A percentile compares a stretch with the other conserved stretches of the same genome.
Evolutionary conservation across 768 basidiomycete genomes (phyloP).

Genomic region (Leccinum boreale): DNA sequence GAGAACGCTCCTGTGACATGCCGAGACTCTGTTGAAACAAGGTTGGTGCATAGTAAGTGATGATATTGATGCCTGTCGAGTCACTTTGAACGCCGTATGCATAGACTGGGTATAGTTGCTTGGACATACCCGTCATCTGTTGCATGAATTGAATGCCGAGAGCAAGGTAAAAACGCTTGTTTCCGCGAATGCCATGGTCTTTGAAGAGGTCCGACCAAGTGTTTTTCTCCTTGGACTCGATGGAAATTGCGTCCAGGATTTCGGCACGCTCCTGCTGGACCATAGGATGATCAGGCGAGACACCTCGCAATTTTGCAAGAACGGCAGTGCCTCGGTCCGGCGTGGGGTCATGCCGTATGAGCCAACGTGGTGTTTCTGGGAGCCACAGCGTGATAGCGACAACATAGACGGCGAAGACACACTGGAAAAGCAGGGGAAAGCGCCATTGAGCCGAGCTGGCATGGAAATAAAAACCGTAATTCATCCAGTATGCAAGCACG

Average conservation of each 20-base stretch:
- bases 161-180: slow-evolving; percentile 7
- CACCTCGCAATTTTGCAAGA: neutral
- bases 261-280: neutral
- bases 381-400: slow-evolving; percentile 4
- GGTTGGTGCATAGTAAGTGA: slow-evolving; percentile 9
- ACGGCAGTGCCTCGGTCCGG: slow-evolving; percentile 3
- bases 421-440: slow-evolving; percentile 8
- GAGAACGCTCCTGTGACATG: slow-evolving; percentile 4
- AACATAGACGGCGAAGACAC: slow-evolving; percentile 7
- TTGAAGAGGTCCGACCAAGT: slow-evolving; percentile 7
- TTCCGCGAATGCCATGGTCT: slow-evolving; percentile 3
- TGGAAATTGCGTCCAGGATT: slow-evolving; percentile 5
- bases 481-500: slow-evolving; percentile 14
- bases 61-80: slow-evolving; percentile 5
- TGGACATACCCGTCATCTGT: slow-evolving; percentile 6
- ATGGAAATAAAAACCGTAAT: slow-evolving; percentile 14
- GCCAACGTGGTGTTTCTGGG: slow-evolving; percentile 5
- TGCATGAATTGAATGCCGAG: slow-evolving; percentile 12
- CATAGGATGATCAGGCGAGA: neutral
- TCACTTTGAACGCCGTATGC: neutral
- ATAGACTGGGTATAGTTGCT: neutral
- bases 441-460: slow-evolving; percentile 10
- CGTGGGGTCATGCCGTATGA: slow-evolving; percentile 2
- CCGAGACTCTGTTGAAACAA: slow-evolving; percentile 7
- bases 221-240: slow-evolving; percentile 3